Evolutionary conservation across 2,329 filamentous ascomycete genomes (phyloP).

Genomic region (Nemania bipapillata): DNA sequence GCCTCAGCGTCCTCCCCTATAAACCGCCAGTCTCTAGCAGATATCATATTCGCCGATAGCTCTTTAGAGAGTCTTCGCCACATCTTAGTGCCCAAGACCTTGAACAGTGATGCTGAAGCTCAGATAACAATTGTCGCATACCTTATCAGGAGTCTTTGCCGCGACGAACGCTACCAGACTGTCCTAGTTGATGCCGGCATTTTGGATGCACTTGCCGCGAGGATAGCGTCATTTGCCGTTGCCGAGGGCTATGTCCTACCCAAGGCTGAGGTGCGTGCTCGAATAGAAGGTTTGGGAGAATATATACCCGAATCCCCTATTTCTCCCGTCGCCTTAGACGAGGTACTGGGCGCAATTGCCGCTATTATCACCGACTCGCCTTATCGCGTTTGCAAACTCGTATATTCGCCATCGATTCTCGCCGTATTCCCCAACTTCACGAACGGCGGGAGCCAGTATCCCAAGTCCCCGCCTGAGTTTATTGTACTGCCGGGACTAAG

Average conservation of each 20-base stretch:
- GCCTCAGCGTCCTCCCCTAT: constrained; percentile 62
- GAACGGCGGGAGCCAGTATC: constrained; percentile 61
- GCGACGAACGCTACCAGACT: constrained; percentile 75
- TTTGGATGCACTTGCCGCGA: constrained; percentile 79
- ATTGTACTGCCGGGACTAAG: constrained; percentile 65
- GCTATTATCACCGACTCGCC: constrained; percentile 82
- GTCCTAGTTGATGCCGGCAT: constrained; percentile 77
- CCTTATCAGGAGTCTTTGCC: constrained; percentile 70
- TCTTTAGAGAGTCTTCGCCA: constrained; percentile 71
- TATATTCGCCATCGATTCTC: constrained; percentile 74
- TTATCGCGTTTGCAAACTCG: constrained; percentile 76
- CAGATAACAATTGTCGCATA: constrained; percentile 70
- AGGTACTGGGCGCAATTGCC: constrained; percentile 79
- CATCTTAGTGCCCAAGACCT: constrained; percentile 71
- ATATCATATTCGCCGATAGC: constrained; percentile 71
- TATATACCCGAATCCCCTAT: constrained; percentile 72
- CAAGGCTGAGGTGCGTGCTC: constrained; percentile 66
- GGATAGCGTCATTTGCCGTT: constrained; percentile 76
- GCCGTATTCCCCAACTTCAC: constrained; percentile 73
- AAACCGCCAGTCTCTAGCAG: constrained; percentile 65
- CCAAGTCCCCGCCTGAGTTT: constrained; percentile 62
- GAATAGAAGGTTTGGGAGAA: constrained; percentile 65
- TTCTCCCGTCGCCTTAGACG: constrained; percentile 68
- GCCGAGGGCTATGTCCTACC: constrained; percentile 75
- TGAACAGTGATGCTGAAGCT: constrained; percentile 64